Base-by-base conservation (phyloP, 176 grass and related monocot genomes). In the Cenchrus fungigraminus region DNA sequence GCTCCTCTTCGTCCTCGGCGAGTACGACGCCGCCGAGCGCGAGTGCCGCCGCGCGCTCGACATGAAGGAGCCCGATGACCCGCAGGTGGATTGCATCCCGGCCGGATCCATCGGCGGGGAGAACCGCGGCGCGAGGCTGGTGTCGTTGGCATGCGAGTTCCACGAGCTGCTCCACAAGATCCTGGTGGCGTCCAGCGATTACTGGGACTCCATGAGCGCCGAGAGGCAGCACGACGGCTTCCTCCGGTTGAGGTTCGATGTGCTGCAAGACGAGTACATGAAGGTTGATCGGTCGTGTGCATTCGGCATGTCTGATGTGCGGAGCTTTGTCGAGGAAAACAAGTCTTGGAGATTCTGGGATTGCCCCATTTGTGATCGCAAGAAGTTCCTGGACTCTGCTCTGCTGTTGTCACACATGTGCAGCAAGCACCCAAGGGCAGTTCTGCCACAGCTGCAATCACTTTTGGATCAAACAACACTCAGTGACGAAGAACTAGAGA, bases 391-490 rank as follows among this genome's bases (percentile, higher is more conserved):
- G 2, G 31, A 89, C 44, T 54, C 71, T 12, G 62, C 2, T 34
- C 19, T 25, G 71, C 34, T 89, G 0, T 15, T 89, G 32, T 75
- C 71, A 46, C 82, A 89, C 82, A 53, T 89, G 77, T 85, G 82
- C 77, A 81, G 71, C 63, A 45, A 76, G 45, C 87, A 85, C 54
- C 77, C 71, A 9, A 81, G 56, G 16, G 16, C 55, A 76, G 71
- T 85, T 22, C 51, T 76, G 53, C 83, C 71, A 1, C 79, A 16
- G n/a, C 77, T 89, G 47, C 83, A 76, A 16, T 81, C 83, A 22
- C 8, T 81, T 37, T 6, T 89, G 40, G 87, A 89, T 80, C 62
- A 46, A 20, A 62, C 76, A 6, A 62, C 76, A 6, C 6, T 54
- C 2, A 2, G 15, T 64, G 44, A 74, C 17, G 10, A 40, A 46